Evolutionary conservation across 768 basidiomycete genomes (phyloP).

Genomic region (Podaxis sp.): DNA sequence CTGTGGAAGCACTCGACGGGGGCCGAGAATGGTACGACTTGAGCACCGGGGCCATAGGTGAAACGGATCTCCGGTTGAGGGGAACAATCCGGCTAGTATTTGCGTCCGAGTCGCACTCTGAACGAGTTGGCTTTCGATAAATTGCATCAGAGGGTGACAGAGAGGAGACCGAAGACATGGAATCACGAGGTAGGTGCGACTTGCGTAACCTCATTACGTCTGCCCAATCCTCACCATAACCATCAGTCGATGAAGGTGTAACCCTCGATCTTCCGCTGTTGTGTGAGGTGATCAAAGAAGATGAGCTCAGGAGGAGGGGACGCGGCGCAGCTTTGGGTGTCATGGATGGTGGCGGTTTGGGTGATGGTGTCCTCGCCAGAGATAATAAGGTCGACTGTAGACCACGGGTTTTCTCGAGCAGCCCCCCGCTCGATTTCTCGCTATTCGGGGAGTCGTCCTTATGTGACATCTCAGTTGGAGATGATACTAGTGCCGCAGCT

Average conservation of each 20-base stretch:
- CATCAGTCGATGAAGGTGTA: slow-evolving; percentile 14
- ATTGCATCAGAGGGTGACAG: slow-evolving; percentile 54
- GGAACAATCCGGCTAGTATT: slow-evolving; percentile 55
- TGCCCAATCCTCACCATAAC: slow-evolving; percentile 38
- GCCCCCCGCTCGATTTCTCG: slow-evolving; percentile 14
- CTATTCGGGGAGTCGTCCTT: slow-evolving; percentile 1
- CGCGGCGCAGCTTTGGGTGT: slow-evolving; percentile 54
- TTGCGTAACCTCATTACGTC: slow-evolving; percentile 43
- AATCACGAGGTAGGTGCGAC: slow-evolving; percentile 44
- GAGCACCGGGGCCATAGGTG: slow-evolving; percentile 66
- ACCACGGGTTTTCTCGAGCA: slow-evolving; percentile 24
- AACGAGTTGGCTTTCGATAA: slow-evolving; percentile 33
- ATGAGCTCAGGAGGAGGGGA: slow-evolving; percentile 64
- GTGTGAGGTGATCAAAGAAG: slow-evolving; percentile 38
- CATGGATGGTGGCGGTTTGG: slow-evolving; percentile 29
- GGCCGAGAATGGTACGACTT: slow-evolving; percentile 36
- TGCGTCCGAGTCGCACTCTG: slow-evolving; percentile 59
- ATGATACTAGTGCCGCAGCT: slow-evolving; percentile 21
- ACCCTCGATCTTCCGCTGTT: slow-evolving; percentile 20
- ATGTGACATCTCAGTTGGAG: slow-evolving; percentile 17
- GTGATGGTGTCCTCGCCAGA: slow-evolving; percentile 13
- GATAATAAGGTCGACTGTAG: slow-evolving; percentile 8
- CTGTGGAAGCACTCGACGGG: slow-evolving; percentile 39
- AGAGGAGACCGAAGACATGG: slow-evolving; percentile 65
- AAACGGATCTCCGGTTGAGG: slow-evolving; percentile 64